Conservation (phyloP, 2,329 filamentous ascomycete genomes). For the Colletotrichum echinochloae region DNA sequence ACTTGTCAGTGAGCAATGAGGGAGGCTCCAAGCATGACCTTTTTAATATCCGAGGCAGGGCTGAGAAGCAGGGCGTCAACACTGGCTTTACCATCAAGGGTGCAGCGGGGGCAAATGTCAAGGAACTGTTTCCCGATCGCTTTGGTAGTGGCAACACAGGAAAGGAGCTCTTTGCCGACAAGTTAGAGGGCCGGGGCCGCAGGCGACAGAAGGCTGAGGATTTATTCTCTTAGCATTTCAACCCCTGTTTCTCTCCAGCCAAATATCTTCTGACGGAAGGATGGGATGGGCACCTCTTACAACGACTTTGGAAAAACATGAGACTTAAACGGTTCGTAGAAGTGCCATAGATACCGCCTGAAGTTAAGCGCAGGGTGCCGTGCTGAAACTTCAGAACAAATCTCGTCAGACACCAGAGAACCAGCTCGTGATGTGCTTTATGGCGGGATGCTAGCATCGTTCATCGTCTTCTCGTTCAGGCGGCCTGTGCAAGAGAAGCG, state of each 20-base stretch:
- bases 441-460: neutral
- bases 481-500: neutral
- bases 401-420: neutral
- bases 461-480: neutral
- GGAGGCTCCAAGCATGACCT: conserved; percentile 52
- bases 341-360: neutral
- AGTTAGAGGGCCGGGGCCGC: conserved; percentile 66
- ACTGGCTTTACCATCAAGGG: conserved; percentile 76
- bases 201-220: conserved; percentile 78
- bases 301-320: neutral
- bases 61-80: conserved; percentile 58
- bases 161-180: conserved; percentile 77
- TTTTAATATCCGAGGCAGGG: conserved; percentile 72
- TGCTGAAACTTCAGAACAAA: neutral
- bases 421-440: neutral
- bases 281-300: too few species aligned
- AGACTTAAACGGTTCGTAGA: neutral
- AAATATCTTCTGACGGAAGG: neutral
- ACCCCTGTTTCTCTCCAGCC: too few species aligned
- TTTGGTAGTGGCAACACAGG: conserved; percentile 67
- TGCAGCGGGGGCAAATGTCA: conserved; percentile 61
- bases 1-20: conserved; percentile 46
- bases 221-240: conserved; percentile 68
- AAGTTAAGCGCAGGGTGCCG: neutral
- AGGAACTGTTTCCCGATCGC: conserved; percentile 77